Percentiles rank a stretch among this genome's conserved stretches.
phyloP scores from a whole-genome alignment of 2,329 filamentous ascomycete species.

The Tetracladium maxilliforme region DNA sequence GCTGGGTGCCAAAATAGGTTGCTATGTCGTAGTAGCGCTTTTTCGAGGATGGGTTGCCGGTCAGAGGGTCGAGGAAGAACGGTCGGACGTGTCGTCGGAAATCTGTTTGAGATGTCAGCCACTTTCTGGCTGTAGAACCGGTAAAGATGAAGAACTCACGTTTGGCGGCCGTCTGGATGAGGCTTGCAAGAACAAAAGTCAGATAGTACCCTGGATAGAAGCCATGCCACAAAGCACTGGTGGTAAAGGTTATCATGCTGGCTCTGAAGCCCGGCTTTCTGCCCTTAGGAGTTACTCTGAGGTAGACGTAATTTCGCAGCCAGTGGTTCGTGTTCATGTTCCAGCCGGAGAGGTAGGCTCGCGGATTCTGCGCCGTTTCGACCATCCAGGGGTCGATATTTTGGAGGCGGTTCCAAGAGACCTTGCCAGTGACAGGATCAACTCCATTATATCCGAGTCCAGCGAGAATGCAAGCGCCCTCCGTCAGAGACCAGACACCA shows the following conservation, averaged over 20 bases:
- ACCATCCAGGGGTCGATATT: conserved; percentile 81
- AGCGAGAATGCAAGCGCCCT: conserved; percentile 86
- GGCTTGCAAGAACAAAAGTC: conserved; percentile 74
- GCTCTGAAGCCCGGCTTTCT: conserved; percentile 95
- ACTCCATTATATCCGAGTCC: conserved; percentile 92
- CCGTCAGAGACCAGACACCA: conserved; percentile 84
- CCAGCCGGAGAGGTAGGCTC: conserved; percentile 83
- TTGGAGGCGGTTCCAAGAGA: conserved; percentile 78
- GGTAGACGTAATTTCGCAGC: conserved; percentile 90
- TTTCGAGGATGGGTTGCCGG: conserved; percentile 47
- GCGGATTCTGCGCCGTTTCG: conserved; percentile 85
- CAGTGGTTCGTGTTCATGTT: conserved; percentile 98
- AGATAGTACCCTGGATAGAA: conserved; percentile 97
- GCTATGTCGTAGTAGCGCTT: conserved; percentile 81
- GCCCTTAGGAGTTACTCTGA: conserved; percentile 85
- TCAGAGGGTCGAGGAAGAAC: conserved; percentile 76
- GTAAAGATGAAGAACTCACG: conserved; percentile 37
- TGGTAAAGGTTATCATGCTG: conserved; percentile 84
- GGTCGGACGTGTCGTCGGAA: conserved; percentile 80
- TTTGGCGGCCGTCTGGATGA: conserved; percentile 88
- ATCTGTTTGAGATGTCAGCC: conserved; percentile 35
- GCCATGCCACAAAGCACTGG: conserved; percentile 94
- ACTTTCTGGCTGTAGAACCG: conserved; percentile 6
- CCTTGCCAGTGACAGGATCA: conserved; percentile 68
- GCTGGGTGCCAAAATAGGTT: conserved; percentile 62